Base-by-base conservation (phyloP, 345 rosid species). In the Aquilaria yunnanensis region DNA sequence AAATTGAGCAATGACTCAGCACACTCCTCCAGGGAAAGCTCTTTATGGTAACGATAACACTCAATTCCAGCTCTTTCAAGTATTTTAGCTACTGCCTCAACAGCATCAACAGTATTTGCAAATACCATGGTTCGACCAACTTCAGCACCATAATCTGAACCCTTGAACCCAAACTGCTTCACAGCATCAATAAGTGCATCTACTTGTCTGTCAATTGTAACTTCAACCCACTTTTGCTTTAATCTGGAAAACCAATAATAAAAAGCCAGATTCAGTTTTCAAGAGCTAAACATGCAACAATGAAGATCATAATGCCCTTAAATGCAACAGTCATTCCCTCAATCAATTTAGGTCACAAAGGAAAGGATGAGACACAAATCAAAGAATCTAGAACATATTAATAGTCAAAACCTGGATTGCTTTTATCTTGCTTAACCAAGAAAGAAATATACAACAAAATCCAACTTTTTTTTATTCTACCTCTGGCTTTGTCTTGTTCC, bases 31-130 rank as follows among this genome's bases (percentile, higher is more conserved):
- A 90, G 78, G n/a, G 89, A 83, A 59, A 71, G 81, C 63, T 81
- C 89, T 85, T 88, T 93, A 66, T 93, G 96, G 71, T 88, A 93
- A 66, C 90, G 74, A 61, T 75, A 84, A 71, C 97, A 88, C 45
- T 76, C 81, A 67, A 93, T 82, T 54, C 82, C 92, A 66, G 88
- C 95, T 82, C 78, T 75, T 72, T 82, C 82, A 59, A 94, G 72
- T 72, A 94, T 78, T 66, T 81, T 86, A 4, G 83, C 84, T 52
- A 90, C 95, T 60, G 92, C 96, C 78, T 90, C 88, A 70, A 81
- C 97, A 10, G 90, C 96, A 68, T 88, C 96, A 10, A 88, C 95
- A 10, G 97, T 90, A 64, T 94, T 94, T 60, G 92, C 92, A 77
- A 94, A 94, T 65, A 90, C 95, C 96, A 90, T 94, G 1, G 97